Conservation (phyloP, 352 stramenopile species). For the Blastocystis sp. region DNA sequence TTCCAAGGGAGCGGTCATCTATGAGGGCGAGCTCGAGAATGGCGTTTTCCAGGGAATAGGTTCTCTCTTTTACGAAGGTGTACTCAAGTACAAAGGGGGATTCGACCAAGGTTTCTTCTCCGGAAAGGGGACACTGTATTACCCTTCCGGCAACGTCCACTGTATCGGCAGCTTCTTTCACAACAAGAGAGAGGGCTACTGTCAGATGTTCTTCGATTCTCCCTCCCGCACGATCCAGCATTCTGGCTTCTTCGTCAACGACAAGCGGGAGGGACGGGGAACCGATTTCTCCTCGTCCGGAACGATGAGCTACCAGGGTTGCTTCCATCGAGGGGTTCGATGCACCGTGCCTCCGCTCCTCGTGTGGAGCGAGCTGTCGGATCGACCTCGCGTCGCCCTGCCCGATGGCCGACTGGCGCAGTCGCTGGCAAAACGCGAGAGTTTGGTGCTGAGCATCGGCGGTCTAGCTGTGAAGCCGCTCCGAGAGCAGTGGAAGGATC, state of each 20-base stretch:
- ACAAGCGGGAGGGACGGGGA: slow-evolving; percentile 1
- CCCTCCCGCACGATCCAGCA: not conserved
- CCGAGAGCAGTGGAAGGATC: too few species aligned
- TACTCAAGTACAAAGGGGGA: not conserved
- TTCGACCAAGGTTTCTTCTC: not conserved
- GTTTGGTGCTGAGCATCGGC: too few species aligned
- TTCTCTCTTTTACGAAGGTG: not conserved
- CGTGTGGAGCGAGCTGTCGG: not conserved
- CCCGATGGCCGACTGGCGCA: not conserved
- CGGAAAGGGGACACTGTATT: not conserved
- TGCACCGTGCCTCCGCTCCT: not conserved
- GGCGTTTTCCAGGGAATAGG: not conserved
- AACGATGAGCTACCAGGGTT: not conserved
- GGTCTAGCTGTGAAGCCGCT: too few species aligned
- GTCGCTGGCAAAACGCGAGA: not conserved
- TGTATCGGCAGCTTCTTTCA: not conserved
- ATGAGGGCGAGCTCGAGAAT: not conserved
- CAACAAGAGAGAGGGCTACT: not conserved
- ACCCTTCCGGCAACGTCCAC: not conserved
- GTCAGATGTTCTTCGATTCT: not conserved
- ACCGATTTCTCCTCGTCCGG: not conserved
- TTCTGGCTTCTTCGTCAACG: not conserved
- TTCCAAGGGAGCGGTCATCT: not conserved
- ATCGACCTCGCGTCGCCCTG: not conserved
- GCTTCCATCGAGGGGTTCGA: not conserved